phyloP scores from a whole-genome alignment of 2,329 filamentous ascomycete genomes.

The Laburnicola sp. region DNA sequence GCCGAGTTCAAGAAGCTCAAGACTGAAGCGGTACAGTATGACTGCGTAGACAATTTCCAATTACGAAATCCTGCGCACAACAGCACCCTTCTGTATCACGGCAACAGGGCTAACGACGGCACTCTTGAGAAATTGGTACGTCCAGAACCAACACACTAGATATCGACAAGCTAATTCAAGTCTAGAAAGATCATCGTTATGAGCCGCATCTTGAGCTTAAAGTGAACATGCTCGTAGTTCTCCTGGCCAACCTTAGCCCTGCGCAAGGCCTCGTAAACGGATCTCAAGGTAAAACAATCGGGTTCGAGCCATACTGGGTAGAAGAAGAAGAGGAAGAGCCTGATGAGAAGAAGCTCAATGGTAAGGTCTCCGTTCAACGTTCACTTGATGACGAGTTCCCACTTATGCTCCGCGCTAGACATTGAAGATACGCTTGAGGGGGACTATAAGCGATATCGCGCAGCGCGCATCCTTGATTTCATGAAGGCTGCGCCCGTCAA shows the following conservation, averaged over 20 bases:
- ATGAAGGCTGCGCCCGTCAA: neutral
- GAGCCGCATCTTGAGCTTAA: slow-evolving; percentile 53
- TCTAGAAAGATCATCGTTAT: slow-evolving; percentile 51
- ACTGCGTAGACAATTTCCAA: slow-evolving; percentile 49
- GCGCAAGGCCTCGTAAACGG: slow-evolving; percentile 39
- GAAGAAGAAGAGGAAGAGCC: neutral
- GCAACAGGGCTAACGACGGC: slow-evolving; percentile 18
- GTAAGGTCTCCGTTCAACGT: neutral
- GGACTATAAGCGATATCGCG: neutral
- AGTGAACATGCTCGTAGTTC: slow-evolving; percentile 56
- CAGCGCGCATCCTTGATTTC: neutral
- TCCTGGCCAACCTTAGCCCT: slow-evolving; percentile 55
- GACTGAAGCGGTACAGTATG: slow-evolving; percentile 27
- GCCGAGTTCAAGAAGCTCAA: slow-evolving; percentile 39
- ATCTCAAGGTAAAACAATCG: slow-evolving; percentile 35
- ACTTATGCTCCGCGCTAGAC: neutral
- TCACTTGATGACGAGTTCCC: neutral
- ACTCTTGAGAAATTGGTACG: slow-evolving; percentile 23
- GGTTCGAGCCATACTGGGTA: slow-evolving; percentile 38
- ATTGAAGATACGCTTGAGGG: neutral
- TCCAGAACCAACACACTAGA: too few species aligned
- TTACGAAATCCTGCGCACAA: slow-evolving; percentile 35
- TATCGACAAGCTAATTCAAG: neutral
- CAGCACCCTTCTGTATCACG: slow-evolving; percentile 17
- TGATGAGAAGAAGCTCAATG: neutral